These are phyloP conservation scores for Pseudocercospora fuligena DNA, from an alignment of 2,329 filamentous ascomycete genomes.

Conservation along the genomic window DNA sequence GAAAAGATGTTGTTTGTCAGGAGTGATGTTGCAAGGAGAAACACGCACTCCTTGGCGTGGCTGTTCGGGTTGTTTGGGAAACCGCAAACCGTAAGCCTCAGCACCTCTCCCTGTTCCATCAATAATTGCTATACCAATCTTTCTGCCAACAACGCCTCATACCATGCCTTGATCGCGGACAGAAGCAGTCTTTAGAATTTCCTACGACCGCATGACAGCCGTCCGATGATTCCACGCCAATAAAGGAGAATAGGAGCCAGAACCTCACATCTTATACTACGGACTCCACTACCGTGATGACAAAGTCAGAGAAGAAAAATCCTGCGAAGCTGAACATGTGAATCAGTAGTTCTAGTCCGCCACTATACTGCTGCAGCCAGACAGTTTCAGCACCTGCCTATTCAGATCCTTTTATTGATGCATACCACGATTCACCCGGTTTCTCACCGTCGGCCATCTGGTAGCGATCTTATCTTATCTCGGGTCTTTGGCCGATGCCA, in stretches of 20 bases:
- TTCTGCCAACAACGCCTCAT: background rate
- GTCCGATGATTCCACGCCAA: background rate
- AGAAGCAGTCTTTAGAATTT: too few relatives aligned
- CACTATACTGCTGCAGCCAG: too few relatives aligned
- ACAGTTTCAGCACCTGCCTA: background rate
- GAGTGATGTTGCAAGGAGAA: too few relatives aligned
- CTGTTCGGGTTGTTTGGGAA: too few relatives aligned
- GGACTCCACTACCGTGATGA: too few relatives aligned
- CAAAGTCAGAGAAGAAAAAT: background rate
- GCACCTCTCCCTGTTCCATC: too few relatives aligned
- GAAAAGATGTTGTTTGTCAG: too few relatives aligned
- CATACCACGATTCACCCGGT: background rate
- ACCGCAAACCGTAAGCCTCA: too few relatives aligned
- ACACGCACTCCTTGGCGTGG: too few relatives aligned
- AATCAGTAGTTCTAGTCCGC: too few relatives aligned
- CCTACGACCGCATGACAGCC: background rate
- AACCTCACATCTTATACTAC: too few relatives aligned
- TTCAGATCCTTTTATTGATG: background rate
- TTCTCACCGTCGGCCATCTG: background rate
- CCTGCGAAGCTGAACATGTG: too few relatives aligned
- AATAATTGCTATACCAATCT: background rate
- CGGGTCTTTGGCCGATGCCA: constrained; percentile 2
- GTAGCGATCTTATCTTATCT: constrained; percentile 7
- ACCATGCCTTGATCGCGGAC: background rate
- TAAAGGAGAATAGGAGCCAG: background rate